These are phyloP conservation scores for Claviceps africana DNA, from an alignment of 2,329 filamentous ascomycete genomes.

Conservation along the genomic window DNA sequence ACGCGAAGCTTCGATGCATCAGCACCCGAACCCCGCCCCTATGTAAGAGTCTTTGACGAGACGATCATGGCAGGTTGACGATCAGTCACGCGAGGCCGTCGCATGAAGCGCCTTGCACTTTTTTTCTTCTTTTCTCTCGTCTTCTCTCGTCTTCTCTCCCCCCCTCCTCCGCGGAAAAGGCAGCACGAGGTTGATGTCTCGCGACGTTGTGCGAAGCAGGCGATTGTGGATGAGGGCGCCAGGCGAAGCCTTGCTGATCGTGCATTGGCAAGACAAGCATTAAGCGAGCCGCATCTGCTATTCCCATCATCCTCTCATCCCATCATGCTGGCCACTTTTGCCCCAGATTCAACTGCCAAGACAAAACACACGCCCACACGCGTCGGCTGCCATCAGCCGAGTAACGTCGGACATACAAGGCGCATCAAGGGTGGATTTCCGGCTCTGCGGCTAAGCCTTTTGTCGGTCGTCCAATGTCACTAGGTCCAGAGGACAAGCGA, in stretches of 20 bases:
- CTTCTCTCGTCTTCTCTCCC: no score
- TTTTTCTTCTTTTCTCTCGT: not conserved
- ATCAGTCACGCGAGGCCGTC: not conserved
- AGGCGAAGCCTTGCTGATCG: not conserved
- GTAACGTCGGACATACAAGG: not conserved
- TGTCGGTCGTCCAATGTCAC: not conserved
- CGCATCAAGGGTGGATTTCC: not conserved
- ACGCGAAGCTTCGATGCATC: not conserved
- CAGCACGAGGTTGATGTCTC: not conserved
- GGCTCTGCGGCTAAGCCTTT: not conserved
- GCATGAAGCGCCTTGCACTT: not conserved
- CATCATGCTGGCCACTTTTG: not conserved
- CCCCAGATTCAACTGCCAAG: not conserved
- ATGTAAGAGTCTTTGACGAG: no score
- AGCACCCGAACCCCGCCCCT: not conserved
- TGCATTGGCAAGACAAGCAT: not conserved
- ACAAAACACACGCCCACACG: not conserved
- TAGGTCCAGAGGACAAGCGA: not conserved
- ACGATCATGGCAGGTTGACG: not conserved
- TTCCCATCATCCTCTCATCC: not conserved
- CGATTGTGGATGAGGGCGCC: not conserved
- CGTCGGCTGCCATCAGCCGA: not conserved
- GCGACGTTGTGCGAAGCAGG: not conserved
- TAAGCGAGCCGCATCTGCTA: not conserved
- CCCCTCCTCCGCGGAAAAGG: no score